These are phyloP conservation scores for Spencermartinsiella europaea DNA, from an alignment of 805 yeast genomes.

Conservation along the genomic window DNA sequence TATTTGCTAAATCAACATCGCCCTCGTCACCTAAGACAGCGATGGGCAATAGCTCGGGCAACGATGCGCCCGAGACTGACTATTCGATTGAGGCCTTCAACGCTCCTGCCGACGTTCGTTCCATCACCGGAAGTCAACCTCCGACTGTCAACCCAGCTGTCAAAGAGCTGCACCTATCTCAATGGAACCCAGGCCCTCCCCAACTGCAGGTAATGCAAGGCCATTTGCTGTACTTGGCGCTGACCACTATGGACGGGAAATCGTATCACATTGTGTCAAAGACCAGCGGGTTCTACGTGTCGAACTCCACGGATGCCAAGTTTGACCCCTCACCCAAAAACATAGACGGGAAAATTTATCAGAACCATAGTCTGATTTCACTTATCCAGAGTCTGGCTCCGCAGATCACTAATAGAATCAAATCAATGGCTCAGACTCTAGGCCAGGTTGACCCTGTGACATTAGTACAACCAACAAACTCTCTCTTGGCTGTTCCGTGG, in stretches of 20 bases:
- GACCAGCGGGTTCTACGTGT: constrained; percentile 73
- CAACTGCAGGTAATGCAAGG: constrained; percentile 58
- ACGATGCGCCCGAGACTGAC: constrained; percentile 32
- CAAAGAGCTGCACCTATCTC: constrained; percentile 62
- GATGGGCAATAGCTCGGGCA: background rate
- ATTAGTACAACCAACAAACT: constrained; percentile 47
- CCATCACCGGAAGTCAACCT: constrained; percentile 8
- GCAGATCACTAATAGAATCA: constrained; percentile 48
- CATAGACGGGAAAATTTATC: constrained; percentile 29
- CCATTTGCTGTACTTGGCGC: constrained; percentile 69
- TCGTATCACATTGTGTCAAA: constrained; percentile 72
- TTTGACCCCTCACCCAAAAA: constrained; percentile 61
- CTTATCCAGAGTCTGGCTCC: constrained; percentile 66
- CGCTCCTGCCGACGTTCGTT: constrained; percentile 6
- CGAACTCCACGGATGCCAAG: constrained; percentile 56
- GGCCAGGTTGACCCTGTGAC: constrained; percentile 27
- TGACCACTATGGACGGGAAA: constrained; percentile 78
- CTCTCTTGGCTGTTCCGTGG: constrained; percentile 74
- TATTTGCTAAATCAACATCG: background rate
- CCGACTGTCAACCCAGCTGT: constrained; percentile 32
- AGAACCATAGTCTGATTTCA: constrained; percentile 51
- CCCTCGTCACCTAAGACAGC: constrained; percentile 6
- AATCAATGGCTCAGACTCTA: constrained; percentile 43
- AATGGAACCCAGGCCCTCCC: constrained; percentile 79
- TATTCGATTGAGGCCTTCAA: constrained; percentile 15